Base-by-base conservation (phyloP, 164 flowering plant species). In the Malania oleifera region DNA sequence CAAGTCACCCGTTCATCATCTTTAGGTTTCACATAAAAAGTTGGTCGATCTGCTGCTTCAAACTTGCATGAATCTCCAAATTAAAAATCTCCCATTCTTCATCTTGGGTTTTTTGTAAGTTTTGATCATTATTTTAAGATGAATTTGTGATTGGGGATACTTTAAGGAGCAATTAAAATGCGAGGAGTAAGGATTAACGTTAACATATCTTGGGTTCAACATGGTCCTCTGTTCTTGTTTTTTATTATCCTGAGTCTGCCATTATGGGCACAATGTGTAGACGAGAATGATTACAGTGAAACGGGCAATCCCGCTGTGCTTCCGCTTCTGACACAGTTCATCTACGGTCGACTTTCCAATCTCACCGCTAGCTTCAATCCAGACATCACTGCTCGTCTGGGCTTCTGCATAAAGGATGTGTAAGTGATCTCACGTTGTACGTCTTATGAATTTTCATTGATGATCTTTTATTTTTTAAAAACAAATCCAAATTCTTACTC, bases 351-450 rank as follows among this genome's bases (percentile, higher is more conserved):
- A 13, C 6, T 46, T 46, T 46, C 50, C 13, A 46, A 46, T 22
- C 12, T 31, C 35, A 31, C 35, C 9, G 35, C 35, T 4, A 31
- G 4, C 35, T 31, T 31, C 35, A 31, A 9, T 31, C 6, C 6
- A 4, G 35, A 31, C 9, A 31, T 31, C 9, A 9, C 6, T 31
- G 9, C 4, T 4, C 10, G 14, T 7, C 26, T 46, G 11, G 14
- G 26, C 26, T 46, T 46, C 26, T 46, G 50, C 50, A 46, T 46
- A 5, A 22, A 46, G 50, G 50, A 46, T 46, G 1, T 46, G 50
- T 46, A 26, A 22, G 50, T 22, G 14, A 46, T 4, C 18, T 46
- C 9, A 4, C 35, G 4, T 4, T 31, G 6, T 4, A 4, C 35
- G 4, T 31, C 35, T 31, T 4, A 9, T 9, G 9, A 4, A 4